phyloP scores from a whole-genome alignment of 164 flowering plant species.

The Vitis cinerea region DNA sequence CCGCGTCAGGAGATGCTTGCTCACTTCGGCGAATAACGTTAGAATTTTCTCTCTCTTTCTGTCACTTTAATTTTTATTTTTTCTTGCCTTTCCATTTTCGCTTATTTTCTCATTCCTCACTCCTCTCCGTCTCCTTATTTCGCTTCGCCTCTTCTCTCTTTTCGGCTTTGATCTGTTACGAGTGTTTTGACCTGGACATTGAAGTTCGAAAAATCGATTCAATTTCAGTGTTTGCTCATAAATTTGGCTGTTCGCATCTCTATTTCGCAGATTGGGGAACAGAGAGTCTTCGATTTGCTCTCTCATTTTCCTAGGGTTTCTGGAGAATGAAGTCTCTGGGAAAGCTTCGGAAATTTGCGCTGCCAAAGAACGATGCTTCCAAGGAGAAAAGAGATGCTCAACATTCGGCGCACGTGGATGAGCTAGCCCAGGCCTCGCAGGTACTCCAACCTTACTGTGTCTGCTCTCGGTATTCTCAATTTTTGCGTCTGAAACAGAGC shows the following conservation, averaged over 20 bases:
- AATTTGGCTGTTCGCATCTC: neutral
- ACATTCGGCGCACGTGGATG: conserved; percentile 58
- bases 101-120: neutral
- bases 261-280: neutral
- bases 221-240: neutral
- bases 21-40: conserved; percentile 1
- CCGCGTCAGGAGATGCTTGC: neutral
- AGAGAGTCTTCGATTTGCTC: too few relatives aligned
- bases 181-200: conserved; percentile 20
- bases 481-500: too few relatives aligned
- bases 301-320: conserved; percentile 25
- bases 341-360: conserved; percentile 60
- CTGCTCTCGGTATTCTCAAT: neutral
- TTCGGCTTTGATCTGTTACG: conserved; percentile 12
- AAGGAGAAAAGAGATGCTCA: conserved; percentile 53
- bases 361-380: conserved; percentile 44
- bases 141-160: neutral
- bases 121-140: neutral
- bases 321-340: conserved; percentile 69
- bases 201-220: conserved; percentile 12
- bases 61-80: neutral
- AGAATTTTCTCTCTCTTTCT: conserved; percentile 4
- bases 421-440: conserved; percentile 80
- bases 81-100: neutral
- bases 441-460: conserved; percentile 26